Evolutionary conservation across 75 land plant species (phyloP).

Genomic region (Pinus tabuliformis): DNA sequence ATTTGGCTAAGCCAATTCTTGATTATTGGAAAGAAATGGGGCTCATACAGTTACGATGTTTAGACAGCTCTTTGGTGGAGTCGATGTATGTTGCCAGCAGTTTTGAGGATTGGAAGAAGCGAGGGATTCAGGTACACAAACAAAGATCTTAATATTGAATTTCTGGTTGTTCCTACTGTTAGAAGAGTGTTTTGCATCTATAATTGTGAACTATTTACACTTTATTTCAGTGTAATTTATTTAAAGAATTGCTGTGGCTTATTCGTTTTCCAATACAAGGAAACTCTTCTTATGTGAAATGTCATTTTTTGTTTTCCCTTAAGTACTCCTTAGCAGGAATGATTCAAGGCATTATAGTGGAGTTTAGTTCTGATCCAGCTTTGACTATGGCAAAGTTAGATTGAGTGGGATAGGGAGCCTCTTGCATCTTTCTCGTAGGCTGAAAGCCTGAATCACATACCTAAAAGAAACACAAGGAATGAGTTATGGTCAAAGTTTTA

Average conservation of each 20-base stretch:
- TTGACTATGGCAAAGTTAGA: too few relatives aligned
- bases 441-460: too few relatives aligned
- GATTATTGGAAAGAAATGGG: constrained; percentile 63
- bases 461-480: too few relatives aligned
- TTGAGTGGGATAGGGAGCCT: too few relatives aligned
- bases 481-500: too few relatives aligned
- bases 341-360: too few relatives aligned
- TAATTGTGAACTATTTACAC: not conserved
- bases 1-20: constrained; percentile 49
- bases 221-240: not conserved
- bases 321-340: too few relatives aligned
- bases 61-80: constrained; percentile 48
- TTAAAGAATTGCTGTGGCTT: not conserved
- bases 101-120: constrained; percentile 55
- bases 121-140: constrained; percentile 53
- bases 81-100: constrained; percentile 54
- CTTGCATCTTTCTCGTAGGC: too few relatives aligned
- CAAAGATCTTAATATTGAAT: not conserved
- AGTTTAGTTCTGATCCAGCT: too few relatives aligned
- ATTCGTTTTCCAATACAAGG: not conserved
- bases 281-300: too few relatives aligned
- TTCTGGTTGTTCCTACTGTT: not conserved
- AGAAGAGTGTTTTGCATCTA: not conserved
- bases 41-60: constrained; percentile 36
- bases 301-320: too few relatives aligned